Evolutionary conservation across 2,329 filamentous ascomycete genomes (phyloP).

Genomic region (Talaromyces sp.): DNA sequence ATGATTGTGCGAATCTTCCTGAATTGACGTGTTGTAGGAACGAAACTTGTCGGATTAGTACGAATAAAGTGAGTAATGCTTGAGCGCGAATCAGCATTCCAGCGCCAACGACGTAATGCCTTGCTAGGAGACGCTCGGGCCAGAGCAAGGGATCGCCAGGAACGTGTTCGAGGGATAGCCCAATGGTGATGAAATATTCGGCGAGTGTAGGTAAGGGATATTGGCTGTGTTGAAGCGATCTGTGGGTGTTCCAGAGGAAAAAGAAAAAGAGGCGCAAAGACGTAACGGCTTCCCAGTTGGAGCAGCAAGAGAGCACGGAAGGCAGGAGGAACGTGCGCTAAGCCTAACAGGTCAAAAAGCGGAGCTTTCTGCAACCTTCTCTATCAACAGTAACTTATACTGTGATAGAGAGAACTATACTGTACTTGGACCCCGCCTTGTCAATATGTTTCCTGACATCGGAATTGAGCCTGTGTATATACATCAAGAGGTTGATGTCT

Average conservation of each 20-base stretch:
- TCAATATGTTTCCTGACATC: no score
- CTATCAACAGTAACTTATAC: background rate
- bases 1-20: background rate
- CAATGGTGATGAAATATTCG: background rate
- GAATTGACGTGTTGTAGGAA: background rate
- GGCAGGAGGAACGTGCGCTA: background rate
- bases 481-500: no score
- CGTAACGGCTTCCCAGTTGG: background rate
- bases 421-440: background rate
- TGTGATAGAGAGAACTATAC: background rate
- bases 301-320: background rate
- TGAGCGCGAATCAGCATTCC: conserved; percentile 8
- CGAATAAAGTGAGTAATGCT: background rate
- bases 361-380: background rate
- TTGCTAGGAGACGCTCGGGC: background rate
- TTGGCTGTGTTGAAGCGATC: background rate
- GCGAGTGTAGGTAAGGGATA: background rate
- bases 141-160: conserved; percentile 13
- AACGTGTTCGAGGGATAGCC: conserved; percentile 6
- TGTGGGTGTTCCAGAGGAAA: background rate
- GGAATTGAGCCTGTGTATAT: no score
- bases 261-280: background rate
- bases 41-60: background rate
- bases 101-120: conserved; percentile 11
- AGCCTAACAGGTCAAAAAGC: background rate